These are phyloP conservation scores for Cutaneotrichosporon mucoides DNA, from an alignment of 1,284 basidiomycete species.

Conservation along the genomic window DNA sequence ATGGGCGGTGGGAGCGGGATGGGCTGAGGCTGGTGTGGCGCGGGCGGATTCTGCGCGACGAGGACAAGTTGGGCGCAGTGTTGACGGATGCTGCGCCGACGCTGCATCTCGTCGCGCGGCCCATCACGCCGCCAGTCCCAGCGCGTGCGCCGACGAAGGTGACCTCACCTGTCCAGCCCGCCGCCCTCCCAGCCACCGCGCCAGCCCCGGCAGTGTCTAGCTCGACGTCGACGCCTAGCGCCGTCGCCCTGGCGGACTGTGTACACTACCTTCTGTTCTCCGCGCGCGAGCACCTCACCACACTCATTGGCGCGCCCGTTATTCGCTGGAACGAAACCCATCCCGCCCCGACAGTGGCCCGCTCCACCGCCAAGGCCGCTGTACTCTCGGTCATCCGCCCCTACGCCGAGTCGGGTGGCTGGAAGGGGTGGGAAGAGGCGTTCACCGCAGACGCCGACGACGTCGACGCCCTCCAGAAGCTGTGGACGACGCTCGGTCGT, in stretches of 20 bases:
- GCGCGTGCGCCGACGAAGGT: too few species aligned
- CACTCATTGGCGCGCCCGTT: conserved; percentile 19
- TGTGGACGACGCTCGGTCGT: conserved; percentile 20
- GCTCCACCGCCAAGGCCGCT: conserved; percentile 28
- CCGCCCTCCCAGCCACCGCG: neutral
- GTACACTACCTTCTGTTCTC: conserved; percentile 44
- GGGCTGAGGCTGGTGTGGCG: conserved; percentile 43
- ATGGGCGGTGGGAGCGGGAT: conserved; percentile 32
- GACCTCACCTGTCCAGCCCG: neutral
- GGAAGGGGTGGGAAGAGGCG: conserved; percentile 26
- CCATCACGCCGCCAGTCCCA: neutral
- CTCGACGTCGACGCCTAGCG: neutral
- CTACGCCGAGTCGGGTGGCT: conserved; percentile 18
- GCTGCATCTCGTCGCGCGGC: conserved; percentile 39
- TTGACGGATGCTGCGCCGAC: conserved; percentile 24
- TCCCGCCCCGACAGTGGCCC: conserved; percentile 31
- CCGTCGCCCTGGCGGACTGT: conserved; percentile 31
- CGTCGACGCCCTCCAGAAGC: conserved; percentile 7
- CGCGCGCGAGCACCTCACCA: conserved; percentile 37
- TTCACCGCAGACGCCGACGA: conserved; percentile 26
- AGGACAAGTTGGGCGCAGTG: conserved; percentile 33
- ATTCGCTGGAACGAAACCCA: conserved; percentile 35
- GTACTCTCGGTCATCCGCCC: conserved; percentile 34
- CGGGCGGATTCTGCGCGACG: conserved; percentile 41
- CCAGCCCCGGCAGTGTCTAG: neutral